A percentile compares a stretch with the other conserved stretches of the same genome.
Evolutionary conservation across 139 green algal species (phyloP).

Genomic region (Chlorella sorokiniana): DNA sequence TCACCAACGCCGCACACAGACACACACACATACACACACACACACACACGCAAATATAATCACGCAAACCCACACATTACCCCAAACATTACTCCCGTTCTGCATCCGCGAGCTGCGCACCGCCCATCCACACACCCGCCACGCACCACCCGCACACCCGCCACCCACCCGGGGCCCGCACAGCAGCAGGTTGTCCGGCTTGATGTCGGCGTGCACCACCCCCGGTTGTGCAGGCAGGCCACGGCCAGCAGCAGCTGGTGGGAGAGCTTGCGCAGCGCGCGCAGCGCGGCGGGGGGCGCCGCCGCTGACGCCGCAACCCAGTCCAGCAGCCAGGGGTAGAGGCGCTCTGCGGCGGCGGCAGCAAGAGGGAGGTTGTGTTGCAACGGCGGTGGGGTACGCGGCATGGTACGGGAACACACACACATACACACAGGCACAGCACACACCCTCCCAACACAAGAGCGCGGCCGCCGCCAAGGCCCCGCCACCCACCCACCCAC

Average conservation of each 20-base stretch:
- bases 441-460: too few relatives aligned
- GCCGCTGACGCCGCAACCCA: slow-evolving; percentile 33
- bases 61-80: too few relatives aligned
- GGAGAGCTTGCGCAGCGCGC: slow-evolving; percentile 43
- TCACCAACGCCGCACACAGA: too few relatives aligned
- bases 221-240: slow-evolving; percentile 35
- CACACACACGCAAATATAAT: too few relatives aligned
- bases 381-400: not conserved
- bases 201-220: slow-evolving; percentile 60
- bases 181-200: slow-evolving; percentile 60
- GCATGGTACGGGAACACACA: not conserved
- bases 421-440: not conserved
- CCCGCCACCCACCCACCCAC: not conserved
- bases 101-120: too few relatives aligned
- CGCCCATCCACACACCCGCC: too few relatives aligned
- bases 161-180: slow-evolving; percentile 10
- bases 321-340: slow-evolving; percentile 51
- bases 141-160: too few relatives aligned
- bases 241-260: slow-evolving; percentile 50
- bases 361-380: not conserved
- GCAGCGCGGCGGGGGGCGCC: not conserved
- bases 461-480: too few relatives aligned
- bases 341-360: slow-evolving; percentile 41
- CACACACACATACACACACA: too few relatives aligned
- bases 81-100: too few relatives aligned